Evolutionary conservation across 164 flowering plant genomes (phyloP).

Genomic region (Vitis vinifera): DNA sequence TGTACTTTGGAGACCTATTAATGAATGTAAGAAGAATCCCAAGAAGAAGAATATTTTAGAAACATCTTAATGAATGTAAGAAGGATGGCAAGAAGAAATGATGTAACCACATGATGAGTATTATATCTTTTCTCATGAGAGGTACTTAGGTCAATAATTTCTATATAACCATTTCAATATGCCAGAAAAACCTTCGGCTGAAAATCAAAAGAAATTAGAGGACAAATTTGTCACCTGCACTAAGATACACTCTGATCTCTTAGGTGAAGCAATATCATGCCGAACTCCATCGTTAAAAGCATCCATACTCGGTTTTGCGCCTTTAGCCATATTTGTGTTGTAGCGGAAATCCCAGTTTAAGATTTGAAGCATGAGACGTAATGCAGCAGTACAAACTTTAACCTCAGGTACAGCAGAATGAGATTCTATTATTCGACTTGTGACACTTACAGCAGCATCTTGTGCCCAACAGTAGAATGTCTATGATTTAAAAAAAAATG

Average conservation of each 20-base stretch:
- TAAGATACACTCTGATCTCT: slow-evolving; percentile 60
- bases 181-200: not conserved
- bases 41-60: not conserved
- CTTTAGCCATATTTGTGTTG: slow-evolving; percentile 23
- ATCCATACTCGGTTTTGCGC: slow-evolving; percentile 38
- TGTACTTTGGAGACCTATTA: not conserved
- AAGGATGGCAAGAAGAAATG: too few species aligned
- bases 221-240: slow-evolving; percentile 62
- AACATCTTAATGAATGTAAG: too few species aligned
- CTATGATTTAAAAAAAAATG: slow-evolving; percentile 32
- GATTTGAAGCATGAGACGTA: slow-evolving; percentile 89
- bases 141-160: not conserved
- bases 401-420: slow-evolving; percentile 59
- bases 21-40: not conserved
- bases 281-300: slow-evolving; percentile 42
- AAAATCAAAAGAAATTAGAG: not conserved
- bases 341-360: slow-evolving; percentile 83
- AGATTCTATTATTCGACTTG: slow-evolving; percentile 59
- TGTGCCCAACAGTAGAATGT: slow-evolving; percentile 83
- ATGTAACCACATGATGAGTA: too few species aligned
- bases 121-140: too few species aligned
- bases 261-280: slow-evolving; percentile 33
- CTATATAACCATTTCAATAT: not conserved
- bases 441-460: slow-evolving; percentile 74
- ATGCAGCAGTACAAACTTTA: slow-evolving; percentile 77